phyloP scores from a whole-genome alignment of 352 stramenopile genomes.

The Phytopythium mirpurense region DNA sequence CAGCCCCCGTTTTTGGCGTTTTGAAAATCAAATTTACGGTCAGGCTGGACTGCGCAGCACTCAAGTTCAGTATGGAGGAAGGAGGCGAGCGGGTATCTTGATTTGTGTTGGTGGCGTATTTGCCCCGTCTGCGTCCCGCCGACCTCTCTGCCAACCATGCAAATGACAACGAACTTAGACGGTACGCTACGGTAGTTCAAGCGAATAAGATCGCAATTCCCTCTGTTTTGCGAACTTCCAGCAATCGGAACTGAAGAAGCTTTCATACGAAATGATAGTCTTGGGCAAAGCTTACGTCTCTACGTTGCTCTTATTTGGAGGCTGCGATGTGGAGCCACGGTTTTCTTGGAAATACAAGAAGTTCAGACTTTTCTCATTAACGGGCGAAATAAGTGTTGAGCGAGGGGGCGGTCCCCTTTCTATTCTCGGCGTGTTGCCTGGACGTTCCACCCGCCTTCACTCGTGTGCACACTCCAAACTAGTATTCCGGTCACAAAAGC shows the following conservation, averaged over 20 bases:
- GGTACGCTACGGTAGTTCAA: not conserved
- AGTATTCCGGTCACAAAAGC: too few species aligned
- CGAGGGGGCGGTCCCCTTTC: not conserved
- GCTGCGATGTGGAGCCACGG: too few species aligned
- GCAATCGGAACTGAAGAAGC: not conserved
- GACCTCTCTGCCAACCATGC: slow-evolving; percentile 1
- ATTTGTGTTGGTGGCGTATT: not conserved
- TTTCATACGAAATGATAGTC: slow-evolving; percentile 3
- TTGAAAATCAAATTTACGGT: slow-evolving; percentile 7
- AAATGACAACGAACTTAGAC: not conserved
- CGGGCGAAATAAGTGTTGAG: not conserved
- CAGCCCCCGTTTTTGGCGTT: not conserved
- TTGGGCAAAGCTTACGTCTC: too few species aligned
- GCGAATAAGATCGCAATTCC: slow-evolving; percentile 3
- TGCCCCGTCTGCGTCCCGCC: not conserved
- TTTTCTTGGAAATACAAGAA: not conserved
- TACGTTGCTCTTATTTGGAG: too few species aligned
- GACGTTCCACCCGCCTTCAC: slow-evolving; percentile 1
- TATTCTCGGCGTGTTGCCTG: not conserved
- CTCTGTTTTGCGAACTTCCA: not conserved
- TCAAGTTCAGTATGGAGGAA: too few species aligned
- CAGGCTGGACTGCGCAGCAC: too few species aligned
- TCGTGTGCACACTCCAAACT: too few species aligned
- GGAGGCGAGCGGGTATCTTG: not conserved
- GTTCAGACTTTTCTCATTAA: slow-evolving; percentile 1